Base-by-base conservation (phyloP, 1,284 basidiomycete genomes). In the Naganishia liquefaciens region DNA sequence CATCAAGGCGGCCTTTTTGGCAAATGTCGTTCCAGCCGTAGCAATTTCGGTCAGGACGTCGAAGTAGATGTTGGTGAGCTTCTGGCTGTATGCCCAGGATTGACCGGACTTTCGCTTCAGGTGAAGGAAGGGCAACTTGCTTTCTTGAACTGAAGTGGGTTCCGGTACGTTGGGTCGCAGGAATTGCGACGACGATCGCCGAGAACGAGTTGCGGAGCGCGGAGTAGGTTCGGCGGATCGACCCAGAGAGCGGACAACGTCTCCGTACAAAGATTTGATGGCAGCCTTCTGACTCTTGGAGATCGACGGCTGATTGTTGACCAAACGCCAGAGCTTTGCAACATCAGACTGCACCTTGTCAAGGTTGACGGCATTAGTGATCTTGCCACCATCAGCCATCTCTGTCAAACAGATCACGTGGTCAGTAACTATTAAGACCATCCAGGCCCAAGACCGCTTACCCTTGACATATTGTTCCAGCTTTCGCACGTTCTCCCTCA, bases 1-100 rank as follows among this genome's bases (percentile, higher is more conserved):
- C 52, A 98, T 85, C 40, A 99, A 85, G 1, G 95, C 95, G 73
- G 98, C 97, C 85, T 98, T 98, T 82, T 95, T 93, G 80, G 95
- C 89, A 85, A 97, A 99, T 0, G 93, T 94, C 19, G 94, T 96
- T 51, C 95, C 95, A 10, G 94, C 93, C 0, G 94, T 96, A 11
- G 96, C 95, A 72, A 99, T 97, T 80, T 99, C 96, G 74, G 93
- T 90, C 53, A 99, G 84, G 70, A 99, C 89, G 74, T 98, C 94
- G 70, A 98, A 87, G 80, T 99, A 94, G 57, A 93, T 90, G 66
- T 91, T 87, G 21, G 95, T 99, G 66, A 99, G 83, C 80, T 98
- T 98, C 80, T 89, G 91, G 73, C 90, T 93, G 82, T 97, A 97
- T 74, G 95, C 91, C 93, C 95, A 99, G 74, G 85, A 88, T 23